Base-by-base conservation (phyloP, 805 yeast species). In the Candida khao-thaluensis region DNA sequence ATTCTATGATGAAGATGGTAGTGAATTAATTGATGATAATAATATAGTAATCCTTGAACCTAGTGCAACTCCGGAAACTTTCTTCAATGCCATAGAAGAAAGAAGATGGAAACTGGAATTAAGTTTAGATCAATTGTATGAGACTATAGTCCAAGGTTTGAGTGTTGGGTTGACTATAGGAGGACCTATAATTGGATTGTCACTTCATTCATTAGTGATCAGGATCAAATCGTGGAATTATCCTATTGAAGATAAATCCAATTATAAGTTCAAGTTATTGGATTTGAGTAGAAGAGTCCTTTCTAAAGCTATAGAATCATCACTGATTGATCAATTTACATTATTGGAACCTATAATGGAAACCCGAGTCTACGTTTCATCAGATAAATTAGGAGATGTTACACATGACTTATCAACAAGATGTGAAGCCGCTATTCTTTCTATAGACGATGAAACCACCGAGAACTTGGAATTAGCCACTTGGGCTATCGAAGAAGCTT, bases 271-370 rank as follows among this genome's bases (percentile, higher is more conserved):
- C 0, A 66, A 62, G 2, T 49, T 79, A 7, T 61, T 76, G 10
- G 68, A 64, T 15, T 71, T 72, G 6, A 70, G 74, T 5, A 57
- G 72, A 38, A 63, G 70, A 33, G 71, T 58, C 0, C 52, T 67
- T 4, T 5, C 47, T 2, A 47, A 48, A 18, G 54, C 50, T n/a
- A 50, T 69, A 8, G 33, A 37, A n/a, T 45, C 48, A 9, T n/a
- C 30, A 17, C 38, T 25, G 23, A 60, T 56, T 2, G 41, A 45
- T 0, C 48, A 59, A 2, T 78, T 76, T 54, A 72, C 81, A 1
- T 59, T 90, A 1, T 66, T 91, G 59, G 98, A 93, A 60, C 99
- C 99, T 0, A 71, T 85, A 20, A 91, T 93, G 97, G 70, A 74
- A 24, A 81, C 89, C 4, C 69, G 69, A 6, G 79, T 93, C 1